Evolutionary conservation across 768 basidiomycete species (phyloP).

Genomic region (Dacryopinax spathularia): DNA sequence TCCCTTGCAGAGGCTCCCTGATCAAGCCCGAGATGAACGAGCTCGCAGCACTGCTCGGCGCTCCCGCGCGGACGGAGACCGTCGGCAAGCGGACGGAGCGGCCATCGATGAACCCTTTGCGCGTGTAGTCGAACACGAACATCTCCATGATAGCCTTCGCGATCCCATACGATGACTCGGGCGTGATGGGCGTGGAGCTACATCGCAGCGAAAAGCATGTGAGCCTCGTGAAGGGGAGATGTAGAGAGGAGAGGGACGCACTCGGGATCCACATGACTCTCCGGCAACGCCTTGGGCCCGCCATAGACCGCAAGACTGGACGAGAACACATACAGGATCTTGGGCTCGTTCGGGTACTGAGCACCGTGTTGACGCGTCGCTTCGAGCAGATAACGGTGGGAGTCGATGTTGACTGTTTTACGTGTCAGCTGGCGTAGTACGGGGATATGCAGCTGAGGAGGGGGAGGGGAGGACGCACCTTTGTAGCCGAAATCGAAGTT

Average conservation of each 20-base stretch:
- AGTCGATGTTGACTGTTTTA: slow-evolving; percentile 37
- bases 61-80: slow-evolving; percentile 42
- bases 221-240: no score
- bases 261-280: slow-evolving; percentile 5
- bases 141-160: slow-evolving; percentile 42
- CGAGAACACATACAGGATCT: slow-evolving; percentile 42
- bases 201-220: not conserved
- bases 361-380: slow-evolving; percentile 16
- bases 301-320: slow-evolving; percentile 49
- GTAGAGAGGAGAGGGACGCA: not conserved
- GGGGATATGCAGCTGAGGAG: not conserved
- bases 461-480: slow-evolving; percentile 7
- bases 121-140: slow-evolving; percentile 44
- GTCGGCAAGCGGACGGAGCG: slow-evolving; percentile 48
- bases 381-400: slow-evolving; percentile 31
- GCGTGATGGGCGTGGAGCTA: slow-evolving; percentile 35
- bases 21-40: slow-evolving; percentile 47
- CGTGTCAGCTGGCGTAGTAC: not conserved
- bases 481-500: slow-evolving; percentile 41
- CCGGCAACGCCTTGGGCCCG: slow-evolving; percentile 25
- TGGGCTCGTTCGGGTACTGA: slow-evolving; percentile 10
- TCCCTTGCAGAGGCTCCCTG: slow-evolving; percentile 42
- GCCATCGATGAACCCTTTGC: slow-evolving; percentile 44
- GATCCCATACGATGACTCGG: slow-evolving; percentile 44
- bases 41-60: slow-evolving; percentile 40